Evolutionary conservation across 371 early-diverging fungal species (phyloP), one percentile per base, ranked within the genome.

Genomic region (Syncephalastrum monosporum): DNA sequence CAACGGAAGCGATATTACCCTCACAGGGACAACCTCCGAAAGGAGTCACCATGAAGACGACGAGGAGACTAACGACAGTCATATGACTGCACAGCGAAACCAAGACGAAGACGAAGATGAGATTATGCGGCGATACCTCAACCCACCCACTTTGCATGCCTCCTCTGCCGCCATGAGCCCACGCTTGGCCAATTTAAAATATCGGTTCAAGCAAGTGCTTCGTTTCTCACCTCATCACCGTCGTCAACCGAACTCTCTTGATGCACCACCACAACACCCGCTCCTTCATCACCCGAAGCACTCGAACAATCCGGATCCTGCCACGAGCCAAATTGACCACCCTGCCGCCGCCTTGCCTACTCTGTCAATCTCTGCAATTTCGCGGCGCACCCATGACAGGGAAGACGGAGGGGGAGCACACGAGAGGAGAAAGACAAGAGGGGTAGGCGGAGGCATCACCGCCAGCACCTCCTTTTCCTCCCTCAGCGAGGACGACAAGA

Each of bases 261-360:
- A 19, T 48, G 21, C 7, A 48, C 8, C 38, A 2, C 5, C 38
- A 33, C 38, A 33, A 10, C 38, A 5, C 0, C 8, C 38, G 38
- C 10, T 10, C 7, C 38, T 8, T 10, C 38, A 33, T 10, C 10
- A 8, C 10, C 7, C 38, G 8, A 33, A 33, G 10, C 38, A 33
- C 12, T 33, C 38, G 8, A 33, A 0, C 38, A 33, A 6, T 10
- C 8, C 38, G 38, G 38, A 8, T 1, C 12, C 38, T 33, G 38
- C 10, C 10, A 33, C 38, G 50, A 50, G 13, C 50, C n/a, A 27
- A 16, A 50, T 50, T 33, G n/a, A 50, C 23, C 52, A 52, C 33
- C 52, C 52, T 8, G 52, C 52, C 17, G 38, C 52, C 25, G 42
- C 52, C 19, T 38, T 52, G 16, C 52, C 52, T 6, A 52, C 52